phyloP scores from a whole-genome alignment of 2,329 filamentous ascomycete species.

The Penicillium sp. region DNA sequence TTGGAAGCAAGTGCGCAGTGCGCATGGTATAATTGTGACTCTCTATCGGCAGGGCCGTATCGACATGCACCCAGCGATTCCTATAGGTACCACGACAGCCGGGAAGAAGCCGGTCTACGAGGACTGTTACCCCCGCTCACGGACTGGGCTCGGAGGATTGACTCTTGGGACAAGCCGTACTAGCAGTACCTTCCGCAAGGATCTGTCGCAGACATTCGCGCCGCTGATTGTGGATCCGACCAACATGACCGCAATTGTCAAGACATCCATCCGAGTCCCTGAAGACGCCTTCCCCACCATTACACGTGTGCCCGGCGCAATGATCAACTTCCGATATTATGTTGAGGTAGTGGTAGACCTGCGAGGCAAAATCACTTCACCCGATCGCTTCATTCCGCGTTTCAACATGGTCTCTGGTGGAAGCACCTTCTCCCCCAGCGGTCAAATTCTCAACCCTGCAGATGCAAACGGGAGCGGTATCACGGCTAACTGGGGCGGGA shows the following conservation, averaged over 20 bases:
- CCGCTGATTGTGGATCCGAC: conserved; percentile 84
- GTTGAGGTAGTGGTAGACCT: conserved; percentile 91
- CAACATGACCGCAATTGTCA: conserved; percentile 77
- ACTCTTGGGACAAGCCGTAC: conserved; percentile 84
- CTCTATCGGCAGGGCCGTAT: conserved; percentile 89
- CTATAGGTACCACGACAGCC: conserved; percentile 63
- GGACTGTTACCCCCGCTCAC: conserved; percentile 83
- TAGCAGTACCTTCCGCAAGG: conserved; percentile 92
- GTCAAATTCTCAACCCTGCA: conserved; percentile 36
- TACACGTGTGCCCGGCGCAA: conserved; percentile 80
- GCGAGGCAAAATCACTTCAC: conserved; percentile 79
- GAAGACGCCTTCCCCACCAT: conserved; percentile 94
- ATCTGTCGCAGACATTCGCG: conserved; percentile 83
- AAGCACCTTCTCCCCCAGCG: conserved; percentile 47
- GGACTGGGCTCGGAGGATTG: conserved; percentile 81
- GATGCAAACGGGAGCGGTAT: conserved; percentile 39
- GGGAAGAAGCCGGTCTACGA: conserved; percentile 72
- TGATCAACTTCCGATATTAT: conserved; percentile 95
- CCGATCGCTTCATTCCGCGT: conserved; percentile 65
- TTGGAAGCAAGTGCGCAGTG: conserved; percentile 83
- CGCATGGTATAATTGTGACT: conserved; percentile 90
- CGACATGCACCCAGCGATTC: conserved; percentile 70
- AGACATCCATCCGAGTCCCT: conserved; percentile 79
- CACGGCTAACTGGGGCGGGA: conserved; percentile 52
- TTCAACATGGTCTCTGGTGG: conserved; percentile 53